Evolutionary conservation across 2,329 filamentous ascomycete genomes (phyloP).

Genomic region (Domatiomyces catenatus): DNA sequence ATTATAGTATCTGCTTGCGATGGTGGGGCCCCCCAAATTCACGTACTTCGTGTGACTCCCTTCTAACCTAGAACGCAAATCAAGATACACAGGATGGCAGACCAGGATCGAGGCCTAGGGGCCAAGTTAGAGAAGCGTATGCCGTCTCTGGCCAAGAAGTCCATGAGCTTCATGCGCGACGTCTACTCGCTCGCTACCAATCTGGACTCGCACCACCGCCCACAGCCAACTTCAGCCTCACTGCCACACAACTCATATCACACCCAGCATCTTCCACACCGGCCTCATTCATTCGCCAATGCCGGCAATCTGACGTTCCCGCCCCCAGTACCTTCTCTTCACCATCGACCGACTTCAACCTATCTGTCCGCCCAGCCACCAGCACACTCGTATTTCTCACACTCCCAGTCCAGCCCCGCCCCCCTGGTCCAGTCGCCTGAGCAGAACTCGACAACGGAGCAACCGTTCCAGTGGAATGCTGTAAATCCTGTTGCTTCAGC

Average conservation of each 20-base stretch:
- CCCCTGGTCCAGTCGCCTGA: background rate
- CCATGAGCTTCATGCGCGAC: conserved; percentile 11
- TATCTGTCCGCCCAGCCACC: background rate
- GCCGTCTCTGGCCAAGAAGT: conserved; percentile 10
- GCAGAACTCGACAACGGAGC: background rate
- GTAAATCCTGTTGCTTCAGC: conserved; percentile 53
- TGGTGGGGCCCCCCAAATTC: too few relatives aligned
- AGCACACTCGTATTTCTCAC: background rate
- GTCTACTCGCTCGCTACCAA: conserved; percentile 3
- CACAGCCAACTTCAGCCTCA: background rate
- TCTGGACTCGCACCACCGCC: background rate
- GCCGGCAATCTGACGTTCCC: background rate
- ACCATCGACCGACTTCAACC: background rate
- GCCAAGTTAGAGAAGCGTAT: background rate
- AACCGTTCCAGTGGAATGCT: conserved; percentile 31
- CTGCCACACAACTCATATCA: background rate
- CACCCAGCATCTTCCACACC: background rate
- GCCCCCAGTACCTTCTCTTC: background rate
- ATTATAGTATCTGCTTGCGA: too few relatives aligned
- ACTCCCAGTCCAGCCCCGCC: background rate
- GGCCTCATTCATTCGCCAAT: background rate
- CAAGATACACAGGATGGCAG: background rate
- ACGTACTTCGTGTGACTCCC: too few relatives aligned
- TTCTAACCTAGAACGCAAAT: too few relatives aligned
- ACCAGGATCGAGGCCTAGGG: background rate